These are phyloP conservation scores for Lactarius vividus DNA, from an alignment of 768 basidiomycete species.

Conservation along the genomic window DNA sequence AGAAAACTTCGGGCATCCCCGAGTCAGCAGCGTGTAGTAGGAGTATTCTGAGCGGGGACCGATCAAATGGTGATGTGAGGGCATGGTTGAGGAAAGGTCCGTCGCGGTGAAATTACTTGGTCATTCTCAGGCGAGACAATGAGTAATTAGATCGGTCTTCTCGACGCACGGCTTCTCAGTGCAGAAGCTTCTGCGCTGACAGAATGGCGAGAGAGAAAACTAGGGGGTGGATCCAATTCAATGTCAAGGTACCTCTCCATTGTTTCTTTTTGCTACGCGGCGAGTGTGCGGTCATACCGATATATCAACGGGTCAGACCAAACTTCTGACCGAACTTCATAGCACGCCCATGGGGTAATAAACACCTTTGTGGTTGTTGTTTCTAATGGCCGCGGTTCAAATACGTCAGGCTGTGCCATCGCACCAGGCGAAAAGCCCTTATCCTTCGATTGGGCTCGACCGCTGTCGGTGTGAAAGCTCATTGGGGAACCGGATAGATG, in stretches of 20 bases:
- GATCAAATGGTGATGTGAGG: not conserved
- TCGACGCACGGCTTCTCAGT: not conserved
- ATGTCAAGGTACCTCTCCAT: slow-evolving; percentile 2
- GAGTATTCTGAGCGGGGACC: not conserved
- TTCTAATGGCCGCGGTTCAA: not conserved
- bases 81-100: slow-evolving; percentile 29
- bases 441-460: not conserved
- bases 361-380: not conserved
- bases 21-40: not conserved
- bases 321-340: slow-evolving; percentile 10
- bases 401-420: not conserved
- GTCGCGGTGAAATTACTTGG: not conserved
- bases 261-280: slow-evolving; percentile 11
- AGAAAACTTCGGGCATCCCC: not conserved
- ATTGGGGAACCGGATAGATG: not conserved
- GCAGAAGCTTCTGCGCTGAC: not conserved
- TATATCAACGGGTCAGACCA: slow-evolving; percentile 9
- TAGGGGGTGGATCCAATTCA: slow-evolving; percentile 1
- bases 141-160: not conserved
- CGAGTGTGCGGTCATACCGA: slow-evolving; percentile 19
- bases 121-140: not conserved
- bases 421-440: not conserved
- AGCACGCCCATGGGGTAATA: slow-evolving; percentile 11
- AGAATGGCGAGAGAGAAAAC: slow-evolving; percentile 7
- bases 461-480: too few species aligned